phyloP scores from a whole-genome alignment of 257 asterid species.

The Eucommia ulmoides region DNA sequence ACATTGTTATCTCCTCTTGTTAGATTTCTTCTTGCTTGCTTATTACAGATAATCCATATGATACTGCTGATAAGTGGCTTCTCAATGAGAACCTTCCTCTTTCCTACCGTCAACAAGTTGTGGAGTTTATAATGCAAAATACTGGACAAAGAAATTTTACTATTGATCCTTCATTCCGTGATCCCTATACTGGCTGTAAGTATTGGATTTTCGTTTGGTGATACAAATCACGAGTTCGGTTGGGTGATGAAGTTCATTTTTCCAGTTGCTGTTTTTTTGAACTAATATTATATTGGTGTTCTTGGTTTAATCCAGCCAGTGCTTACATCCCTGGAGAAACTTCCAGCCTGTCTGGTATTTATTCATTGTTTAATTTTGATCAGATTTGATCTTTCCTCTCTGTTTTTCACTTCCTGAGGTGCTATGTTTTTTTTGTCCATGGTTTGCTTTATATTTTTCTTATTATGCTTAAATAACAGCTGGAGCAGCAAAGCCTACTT shows the following conservation, averaged over 20 bases:
- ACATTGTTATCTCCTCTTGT: too few species aligned
- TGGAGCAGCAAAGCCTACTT: constrained; percentile 45
- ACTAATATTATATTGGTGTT: neutral
- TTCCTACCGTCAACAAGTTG: constrained; percentile 86
- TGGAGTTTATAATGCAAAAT: constrained; percentile 80
- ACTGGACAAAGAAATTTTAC: constrained; percentile 67
- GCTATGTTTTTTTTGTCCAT: neutral
- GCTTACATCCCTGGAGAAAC: constrained; percentile 91
- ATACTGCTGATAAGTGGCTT: constrained; percentile 91
- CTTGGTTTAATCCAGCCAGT: constrained; percentile 54
- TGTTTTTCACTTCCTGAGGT: neutral
- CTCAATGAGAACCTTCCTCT: constrained; percentile 81
- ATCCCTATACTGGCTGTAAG: constrained; percentile 96
- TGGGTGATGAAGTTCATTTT: constrained; percentile 8
- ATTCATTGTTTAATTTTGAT: neutral
- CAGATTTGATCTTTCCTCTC: constrained; percentile 8
- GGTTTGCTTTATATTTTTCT: neutral
- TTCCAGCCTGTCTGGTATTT: constrained; percentile 50
- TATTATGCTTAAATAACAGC: constrained; percentile 25
- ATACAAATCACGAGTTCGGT: constrained; percentile 4
- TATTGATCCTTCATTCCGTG: constrained; percentile 68
- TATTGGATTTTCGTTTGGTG: constrained; percentile 5
- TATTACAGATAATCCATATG: constrained; percentile 79
- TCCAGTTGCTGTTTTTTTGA: constrained; percentile 2
- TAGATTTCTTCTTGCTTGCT: too few species aligned